phyloP scores from a whole-genome alignment of 805 yeast species.

The Wickerhamiella occidentalis region DNA sequence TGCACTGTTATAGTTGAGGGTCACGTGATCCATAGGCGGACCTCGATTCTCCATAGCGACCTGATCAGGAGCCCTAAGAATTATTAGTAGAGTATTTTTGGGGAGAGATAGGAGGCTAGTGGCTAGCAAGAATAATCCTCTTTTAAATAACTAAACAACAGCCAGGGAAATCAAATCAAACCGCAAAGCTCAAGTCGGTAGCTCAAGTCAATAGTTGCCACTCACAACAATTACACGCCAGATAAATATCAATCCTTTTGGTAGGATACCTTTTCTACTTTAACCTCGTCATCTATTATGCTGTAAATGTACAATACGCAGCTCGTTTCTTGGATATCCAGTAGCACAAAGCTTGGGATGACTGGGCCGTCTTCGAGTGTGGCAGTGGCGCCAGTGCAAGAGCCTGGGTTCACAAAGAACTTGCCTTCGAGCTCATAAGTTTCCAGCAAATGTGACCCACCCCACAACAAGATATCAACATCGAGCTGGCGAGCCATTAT shows the following conservation, averaged over 20 bases:
- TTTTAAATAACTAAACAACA: no score
- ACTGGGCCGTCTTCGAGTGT: constrained; percentile 44
- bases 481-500: constrained; percentile 81
- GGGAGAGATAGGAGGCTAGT: no score
- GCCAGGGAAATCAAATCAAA: no score
- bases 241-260: constrained; percentile 32
- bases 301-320: constrained; percentile 82
- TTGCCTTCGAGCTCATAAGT: constrained; percentile 88
- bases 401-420: constrained; percentile 92
- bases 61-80: background rate
- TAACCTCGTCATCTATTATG: constrained; percentile 65
- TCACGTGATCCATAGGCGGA: constrained; percentile 3
- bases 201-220: no score
- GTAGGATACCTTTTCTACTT: constrained; percentile 76
- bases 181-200: no score
- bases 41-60: background rate
- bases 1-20: background rate
- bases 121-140: no score
- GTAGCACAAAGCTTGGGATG: constrained; percentile 78
- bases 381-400: constrained; percentile 84
- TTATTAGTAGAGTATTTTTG: background rate
- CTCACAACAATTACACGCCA: no score
- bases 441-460: constrained; percentile 86
- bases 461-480: constrained; percentile 84
- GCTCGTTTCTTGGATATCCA: constrained; percentile 70